These are phyloP conservation scores for Calonectria ilicicola DNA, from an alignment of 2,329 filamentous ascomycete genomes.

Conservation along the genomic window DNA sequence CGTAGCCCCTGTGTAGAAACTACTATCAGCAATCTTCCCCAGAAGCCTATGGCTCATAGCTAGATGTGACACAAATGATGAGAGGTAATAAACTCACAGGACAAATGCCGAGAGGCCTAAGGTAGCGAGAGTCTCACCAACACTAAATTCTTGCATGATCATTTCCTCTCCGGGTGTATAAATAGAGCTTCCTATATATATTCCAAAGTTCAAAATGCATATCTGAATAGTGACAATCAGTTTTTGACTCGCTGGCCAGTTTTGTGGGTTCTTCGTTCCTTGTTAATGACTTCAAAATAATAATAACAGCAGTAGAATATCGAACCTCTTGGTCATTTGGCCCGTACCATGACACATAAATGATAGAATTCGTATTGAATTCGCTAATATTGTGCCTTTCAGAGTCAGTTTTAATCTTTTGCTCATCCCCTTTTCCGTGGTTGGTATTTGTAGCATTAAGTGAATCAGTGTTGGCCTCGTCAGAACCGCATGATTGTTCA, in stretches of 20 bases:
- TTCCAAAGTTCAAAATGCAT: slow-evolving; percentile 18
- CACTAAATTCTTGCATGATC: slow-evolving; percentile 9
- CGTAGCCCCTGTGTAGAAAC: slow-evolving; percentile 10
- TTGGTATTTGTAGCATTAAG: background rate
- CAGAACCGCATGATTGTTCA: background rate
- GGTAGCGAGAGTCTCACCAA: slow-evolving; percentile 4
- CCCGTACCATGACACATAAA: background rate
- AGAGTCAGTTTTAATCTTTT: too few species aligned
- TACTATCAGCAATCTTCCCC: background rate
- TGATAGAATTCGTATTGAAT: too few species aligned
- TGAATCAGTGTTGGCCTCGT: background rate
- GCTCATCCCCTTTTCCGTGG: background rate
- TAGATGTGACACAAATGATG: too few species aligned
- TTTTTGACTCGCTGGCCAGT: background rate
- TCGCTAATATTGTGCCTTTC: background rate
- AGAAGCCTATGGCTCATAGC: too few species aligned
- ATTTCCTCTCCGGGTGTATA: slow-evolving; percentile 15
- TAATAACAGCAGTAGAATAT: background rate
- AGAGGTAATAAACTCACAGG: background rate
- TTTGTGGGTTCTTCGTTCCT: background rate
- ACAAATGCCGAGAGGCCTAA: background rate
- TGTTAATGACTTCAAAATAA: background rate
- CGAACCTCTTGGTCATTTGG: background rate
- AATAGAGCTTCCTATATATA: slow-evolving; percentile 24
- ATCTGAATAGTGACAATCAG: slow-evolving; percentile 12